phyloP scores from a whole-genome alignment of 352 stramenopile species.

The Aphanomyces stellatus region DNA sequence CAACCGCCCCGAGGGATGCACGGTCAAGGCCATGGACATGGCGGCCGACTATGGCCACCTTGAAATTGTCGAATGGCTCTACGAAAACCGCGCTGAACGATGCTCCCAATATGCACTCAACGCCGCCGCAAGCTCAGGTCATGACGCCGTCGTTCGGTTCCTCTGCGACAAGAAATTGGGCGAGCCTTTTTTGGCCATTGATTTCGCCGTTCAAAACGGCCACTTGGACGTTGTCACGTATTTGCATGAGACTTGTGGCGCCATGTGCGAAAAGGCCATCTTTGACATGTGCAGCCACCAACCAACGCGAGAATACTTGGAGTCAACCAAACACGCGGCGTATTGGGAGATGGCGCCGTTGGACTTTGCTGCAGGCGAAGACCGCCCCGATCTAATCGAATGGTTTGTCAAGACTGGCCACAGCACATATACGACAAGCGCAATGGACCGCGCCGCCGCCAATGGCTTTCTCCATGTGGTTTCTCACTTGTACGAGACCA shows the following conservation, averaged over 20 bases:
- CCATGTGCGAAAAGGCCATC: not conserved
- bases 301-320: not conserved
- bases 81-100: not conserved
- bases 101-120: not conserved
- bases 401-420: not conserved
- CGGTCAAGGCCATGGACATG: not conserved
- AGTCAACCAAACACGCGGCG: not conserved
- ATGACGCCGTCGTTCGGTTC: not conserved
- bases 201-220: constrained; percentile 3
- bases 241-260: constrained; percentile 1
- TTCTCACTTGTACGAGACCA: constrained; percentile 6
- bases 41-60: not conserved
- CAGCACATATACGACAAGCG: not conserved
- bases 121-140: not conserved
- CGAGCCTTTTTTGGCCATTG: constrained; percentile 19
- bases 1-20: constrained; percentile 8
- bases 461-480: constrained; percentile 11
- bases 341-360: constrained; percentile 2
- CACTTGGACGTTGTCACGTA: not conserved
- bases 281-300: not conserved
- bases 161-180: not conserved
- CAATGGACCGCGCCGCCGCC: constrained; percentile 8
- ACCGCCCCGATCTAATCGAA: not conserved
- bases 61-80: not conserved
- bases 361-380: not conserved